Evolutionary conservation across 78 protist genomes (phyloP), one percentile per base, ranked within the genome.

Genomic region (Dictyostelium discoideum): DNA sequence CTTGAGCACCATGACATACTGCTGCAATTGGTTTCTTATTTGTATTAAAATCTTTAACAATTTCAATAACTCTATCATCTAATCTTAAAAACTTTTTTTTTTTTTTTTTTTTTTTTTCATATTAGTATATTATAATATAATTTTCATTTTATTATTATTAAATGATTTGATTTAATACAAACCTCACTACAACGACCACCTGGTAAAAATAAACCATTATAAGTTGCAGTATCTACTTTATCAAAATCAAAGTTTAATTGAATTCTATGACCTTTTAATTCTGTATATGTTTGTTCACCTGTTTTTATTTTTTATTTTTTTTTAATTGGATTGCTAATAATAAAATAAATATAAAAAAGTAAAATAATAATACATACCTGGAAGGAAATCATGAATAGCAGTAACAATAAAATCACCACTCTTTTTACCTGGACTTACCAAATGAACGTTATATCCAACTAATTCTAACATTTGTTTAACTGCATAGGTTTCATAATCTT

Each of bases 251-350:
- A 63, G 22, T 84, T 93, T 16, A 93, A n/a, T 57, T 20, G 40
- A 50, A 93, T 77, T 44, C 93, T 40, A 6, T 93, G 96, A 14
- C 96, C 96, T 24, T 85, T 37, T 44, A 40, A 78, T 83, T 93
- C 96, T 29, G 96, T 85, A 50, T 93, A 93, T 9, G 96, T 93
- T 48, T 93, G 96, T 76, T 93, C 94, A 10, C 96, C 65, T 54
- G 0, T 50, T 50, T 50, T 50, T 50, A 8, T 50, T 50, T 11
- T 50, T 50, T 50, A 8, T 50, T 50, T 10, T 50, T 50, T 11
- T 50, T 11, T 50, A 50, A 11, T 50, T 50, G 37, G 37, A 32
- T 32, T 32, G 37, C 1, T 32, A 32, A 32, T 50, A 50, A 54
- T 54, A 54, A 54, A 54, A 16, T 54, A 10, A 10, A 16, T 16